A percentile compares a stretch with the other conserved stretches of the same genome.
phyloP scores from a whole-genome alignment of 2,329 filamentous ascomycete species.

The Xylariomycetidae sp. region DNA sequence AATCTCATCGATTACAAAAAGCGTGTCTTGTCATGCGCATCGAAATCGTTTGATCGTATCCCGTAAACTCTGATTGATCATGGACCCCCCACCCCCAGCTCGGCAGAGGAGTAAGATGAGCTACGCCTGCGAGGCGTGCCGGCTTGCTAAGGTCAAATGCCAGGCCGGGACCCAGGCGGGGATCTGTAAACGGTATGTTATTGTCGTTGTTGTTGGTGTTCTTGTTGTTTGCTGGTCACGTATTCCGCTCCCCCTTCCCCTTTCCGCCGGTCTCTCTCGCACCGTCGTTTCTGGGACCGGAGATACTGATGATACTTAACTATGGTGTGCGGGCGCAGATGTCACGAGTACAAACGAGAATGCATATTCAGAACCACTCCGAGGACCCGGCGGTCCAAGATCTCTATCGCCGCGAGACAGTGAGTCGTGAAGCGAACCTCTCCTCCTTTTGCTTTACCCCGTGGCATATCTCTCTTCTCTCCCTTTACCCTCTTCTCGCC shows the following conservation, averaged over 20 bases:
- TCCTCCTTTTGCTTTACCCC: conserved; percentile 7
- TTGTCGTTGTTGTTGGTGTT: conserved; percentile 1
- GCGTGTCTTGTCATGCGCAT: too few species aligned
- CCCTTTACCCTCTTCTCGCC: neutral
- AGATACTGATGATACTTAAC: too few species aligned
- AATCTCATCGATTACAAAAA: too few species aligned
- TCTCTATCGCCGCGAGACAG: too few species aligned
- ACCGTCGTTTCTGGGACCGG: too few species aligned
- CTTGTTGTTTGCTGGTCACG: neutral
- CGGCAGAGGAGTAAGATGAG: too few species aligned
- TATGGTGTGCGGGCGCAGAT: too few species aligned
- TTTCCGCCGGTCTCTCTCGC: neutral
- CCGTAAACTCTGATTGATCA: too few species aligned
- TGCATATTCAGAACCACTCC: conserved; percentile 48
- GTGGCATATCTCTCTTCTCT: conserved; percentile 1
- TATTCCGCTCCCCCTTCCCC: neutral
- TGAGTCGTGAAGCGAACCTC: conserved; percentile 33
- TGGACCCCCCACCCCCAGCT: too few species aligned
- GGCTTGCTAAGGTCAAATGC: conserved; percentile 50
- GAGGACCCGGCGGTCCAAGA: conserved; percentile 43
- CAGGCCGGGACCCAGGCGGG: conserved; percentile 41
- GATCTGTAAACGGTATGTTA: conserved; percentile 46
- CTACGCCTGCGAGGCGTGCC: conserved; percentile 52
- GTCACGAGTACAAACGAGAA: conserved; percentile 47
- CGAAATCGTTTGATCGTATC: too few species aligned